Evolutionary conservation across 139 green algal genomes (phyloP), one percentile per base, ranked within the genome.

Genomic region (Picochlorum costavermella): DNA sequence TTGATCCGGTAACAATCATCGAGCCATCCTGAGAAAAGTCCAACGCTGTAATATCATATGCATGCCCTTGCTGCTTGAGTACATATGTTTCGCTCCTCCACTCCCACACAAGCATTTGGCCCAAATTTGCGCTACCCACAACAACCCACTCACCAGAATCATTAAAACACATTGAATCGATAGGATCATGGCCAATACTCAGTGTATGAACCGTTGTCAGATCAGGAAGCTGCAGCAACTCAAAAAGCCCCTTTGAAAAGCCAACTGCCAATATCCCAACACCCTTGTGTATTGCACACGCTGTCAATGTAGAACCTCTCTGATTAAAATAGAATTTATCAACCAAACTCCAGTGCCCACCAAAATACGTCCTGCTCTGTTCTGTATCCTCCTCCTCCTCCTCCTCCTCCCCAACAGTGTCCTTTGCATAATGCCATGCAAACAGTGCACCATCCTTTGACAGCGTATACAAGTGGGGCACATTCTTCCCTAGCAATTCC

Each of bases 61-160:
- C 83, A 75, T 98, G 93, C 6, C 93, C 91, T 61, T 90, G 82
- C 75, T 96, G 87, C 75, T 87, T 91, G 12, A 96, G 74, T 43
- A 96, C 87, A 68, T 98, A 97, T 25, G 73, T 91, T 78, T 98
- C 93, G 17, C 72, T 86, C 37, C 86, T 80, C 93, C 93, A 98
- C 70, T 98, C 93, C 93, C 93, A 98, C 48, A 98, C 93, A 67
- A 98, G 81, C 81, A 98, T 77, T 85, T 98, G 93, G 5, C 93
- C 93, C 50, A 98, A 81, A 48, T 69, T 70, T 6, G 89, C 86
- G 44, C 82, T 89, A 4, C 90, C 90, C 20, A 96, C 60, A 5
- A 82, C 76, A 28, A 87, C 23, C 92, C 91, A 97, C 63, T 96
- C 90, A 4, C 91, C 91, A 17, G 46, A 70, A 14, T 73, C 31